Conservation (phyloP, 441 rosid species). For the Brassica hybrid region DNA sequence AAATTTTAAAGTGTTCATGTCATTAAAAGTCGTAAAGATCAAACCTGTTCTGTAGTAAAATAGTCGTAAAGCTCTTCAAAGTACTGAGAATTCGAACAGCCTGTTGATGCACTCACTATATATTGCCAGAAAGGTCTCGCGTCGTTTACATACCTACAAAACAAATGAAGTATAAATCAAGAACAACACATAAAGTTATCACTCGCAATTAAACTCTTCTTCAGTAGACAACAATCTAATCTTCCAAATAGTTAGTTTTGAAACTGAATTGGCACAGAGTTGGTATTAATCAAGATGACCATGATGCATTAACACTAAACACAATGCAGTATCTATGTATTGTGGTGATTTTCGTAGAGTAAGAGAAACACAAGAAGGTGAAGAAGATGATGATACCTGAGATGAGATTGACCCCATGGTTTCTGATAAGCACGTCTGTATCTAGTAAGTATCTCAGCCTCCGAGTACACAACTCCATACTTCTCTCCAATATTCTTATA, state of each 20-base stretch:
- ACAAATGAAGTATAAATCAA: neutral
- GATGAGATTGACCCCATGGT: slow-evolving; percentile 96
- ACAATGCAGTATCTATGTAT: neutral
- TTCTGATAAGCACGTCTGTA: slow-evolving; percentile 89
- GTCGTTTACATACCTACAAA: slow-evolving; percentile 84
- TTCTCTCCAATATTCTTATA: slow-evolving; percentile 83
- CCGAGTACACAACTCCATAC: slow-evolving; percentile 87
- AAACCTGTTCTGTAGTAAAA: slow-evolving; percentile 81
- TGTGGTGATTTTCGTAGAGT: neutral
- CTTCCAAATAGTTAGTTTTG: neutral
- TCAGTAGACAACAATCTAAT: neutral
- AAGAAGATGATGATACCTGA: slow-evolving; percentile 68
- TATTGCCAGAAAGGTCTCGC: slow-evolving; percentile 93
- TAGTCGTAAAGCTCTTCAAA: slow-evolving; percentile 90
- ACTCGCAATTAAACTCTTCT: neutral
- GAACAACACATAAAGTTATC: neutral
- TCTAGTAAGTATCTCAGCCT: slow-evolving; percentile 77
- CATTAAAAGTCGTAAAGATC: no score
- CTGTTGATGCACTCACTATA: slow-evolving; percentile 89
- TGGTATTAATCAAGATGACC: no score
- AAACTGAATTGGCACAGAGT: no score
- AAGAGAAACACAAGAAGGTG: slow-evolving; percentile 24
- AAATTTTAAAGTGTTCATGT: no score
- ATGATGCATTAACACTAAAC: slow-evolving; percentile 12
- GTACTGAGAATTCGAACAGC: slow-evolving; percentile 85